Evolutionary conservation across 148 eudicot species (phyloP), one percentile per base, ranked within the genome.

Genomic region (Rhododendron ferrugineum): DNA sequence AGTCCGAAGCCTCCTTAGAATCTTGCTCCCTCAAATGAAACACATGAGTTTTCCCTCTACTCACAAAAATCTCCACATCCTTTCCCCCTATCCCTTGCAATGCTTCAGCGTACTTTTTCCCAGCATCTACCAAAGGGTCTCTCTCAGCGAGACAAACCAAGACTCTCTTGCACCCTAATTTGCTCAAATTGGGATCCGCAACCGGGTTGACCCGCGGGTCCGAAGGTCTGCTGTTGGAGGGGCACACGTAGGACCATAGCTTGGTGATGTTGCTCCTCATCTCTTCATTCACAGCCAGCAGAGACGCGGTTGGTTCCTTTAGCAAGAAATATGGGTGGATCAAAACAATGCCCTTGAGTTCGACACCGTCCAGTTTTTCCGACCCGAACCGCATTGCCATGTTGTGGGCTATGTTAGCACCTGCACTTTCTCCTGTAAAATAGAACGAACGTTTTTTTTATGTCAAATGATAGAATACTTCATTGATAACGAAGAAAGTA

Each of bases 341-440:
- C 23, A 91, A 32, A 11, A 81, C 66, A 56, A 90, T 9, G 9
- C 94, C 91, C 2, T 15, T 18, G 1, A 91, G 6, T 5, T 77
- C 79, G 6, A 89, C 5, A 0, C 46, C 50, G 1, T 5, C n/a
- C 20, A 1, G 4, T 20, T 66, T 0, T 37, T 58, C 64, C 78
- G 52, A 13, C 78, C 91, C 90, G 15, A 86, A 87, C 40, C 85
- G 78, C n/a, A 89, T 40, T 0, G 84, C 91, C 68, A 91, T 87
- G 60, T 92, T 83, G 80, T 91, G 92, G 8, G 91, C 91, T 16
- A 92, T 78, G 44, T 85, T 94, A 40, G 86, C 96, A 2, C 94
- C 94, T 0, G 93, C 85, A n/a, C 94, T 87, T 3, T 92, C 96
- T 22, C 96, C 94, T 2, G 85, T 87, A 5, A 93, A 34, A 60